Evolutionary conservation across 2,329 filamentous ascomycete genomes (phyloP).

Genomic region (Hawksworthiomyces lignivorus): DNA sequence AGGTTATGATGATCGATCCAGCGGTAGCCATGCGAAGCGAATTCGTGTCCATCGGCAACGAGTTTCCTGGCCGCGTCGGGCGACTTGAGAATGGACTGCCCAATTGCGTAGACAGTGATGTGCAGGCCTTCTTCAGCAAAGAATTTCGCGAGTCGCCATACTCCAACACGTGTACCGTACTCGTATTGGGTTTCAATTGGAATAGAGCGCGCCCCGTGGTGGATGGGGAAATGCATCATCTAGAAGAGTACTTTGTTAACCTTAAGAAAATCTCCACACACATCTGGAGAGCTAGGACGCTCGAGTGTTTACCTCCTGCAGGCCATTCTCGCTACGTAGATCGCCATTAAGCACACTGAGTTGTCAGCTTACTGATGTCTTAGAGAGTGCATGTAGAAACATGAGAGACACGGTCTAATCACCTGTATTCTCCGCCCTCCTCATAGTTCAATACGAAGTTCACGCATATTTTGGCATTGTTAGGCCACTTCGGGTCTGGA

Average conservation of each 20-base stretch:
- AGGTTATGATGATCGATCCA: constrained; percentile 11
- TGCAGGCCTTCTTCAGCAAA: constrained; percentile 10
- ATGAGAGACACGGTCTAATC: no score
- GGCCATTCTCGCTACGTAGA: constrained; percentile 16
- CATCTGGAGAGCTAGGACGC: no score
- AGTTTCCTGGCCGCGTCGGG: constrained; percentile 12
- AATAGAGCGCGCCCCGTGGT: constrained; percentile 11
- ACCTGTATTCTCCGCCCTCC: no score
- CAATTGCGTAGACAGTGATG: constrained; percentile 12
- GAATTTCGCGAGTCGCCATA: constrained; percentile 14
- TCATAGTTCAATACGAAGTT: constrained; percentile 32
- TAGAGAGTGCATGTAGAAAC: no score
- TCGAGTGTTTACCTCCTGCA: constrained; percentile 13
- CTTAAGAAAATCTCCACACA: no score
- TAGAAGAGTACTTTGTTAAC: no score
- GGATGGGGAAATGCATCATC: no score
- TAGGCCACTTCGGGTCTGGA: constrained; percentile 27
- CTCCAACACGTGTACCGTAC: constrained; percentile 14
- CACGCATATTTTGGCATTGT: constrained; percentile 27
- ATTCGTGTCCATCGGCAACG: constrained; percentile 12
- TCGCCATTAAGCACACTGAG: constrained; percentile 25
- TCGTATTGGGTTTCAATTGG: constrained; percentile 16
- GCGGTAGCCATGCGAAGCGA: constrained; percentile 13
- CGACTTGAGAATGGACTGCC: constrained; percentile 13
- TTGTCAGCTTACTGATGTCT: no score